Conservation (phyloP, 2,329 filamentous ascomycete genomes). For the Fusarium sp. region DNA sequence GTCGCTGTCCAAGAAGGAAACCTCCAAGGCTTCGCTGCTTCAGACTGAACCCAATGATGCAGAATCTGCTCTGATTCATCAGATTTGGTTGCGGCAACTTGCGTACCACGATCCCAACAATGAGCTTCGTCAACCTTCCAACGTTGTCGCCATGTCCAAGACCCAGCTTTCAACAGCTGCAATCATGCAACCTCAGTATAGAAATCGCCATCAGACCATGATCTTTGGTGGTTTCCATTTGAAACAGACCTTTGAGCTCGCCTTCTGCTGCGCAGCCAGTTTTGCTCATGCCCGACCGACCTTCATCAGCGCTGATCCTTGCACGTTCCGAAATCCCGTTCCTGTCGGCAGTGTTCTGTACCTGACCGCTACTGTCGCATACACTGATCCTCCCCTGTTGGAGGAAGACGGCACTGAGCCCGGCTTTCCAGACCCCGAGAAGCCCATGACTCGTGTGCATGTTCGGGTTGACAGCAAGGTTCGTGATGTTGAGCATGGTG, state of each 20-base stretch:
- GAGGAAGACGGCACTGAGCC: slow-evolving; percentile 44
- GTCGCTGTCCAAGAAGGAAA: slow-evolving; percentile 40
- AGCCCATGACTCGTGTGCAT: slow-evolving; percentile 43
- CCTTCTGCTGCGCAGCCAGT: slow-evolving; percentile 45
- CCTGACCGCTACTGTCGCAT: slow-evolving; percentile 42
- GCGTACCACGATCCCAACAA: slow-evolving; percentile 44
- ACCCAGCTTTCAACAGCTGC: slow-evolving; percentile 41
- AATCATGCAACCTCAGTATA: slow-evolving; percentile 46
- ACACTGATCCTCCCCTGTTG: slow-evolving; percentile 43
- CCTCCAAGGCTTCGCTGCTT: slow-evolving; percentile 37
- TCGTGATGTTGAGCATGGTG: slow-evolving; percentile 44
- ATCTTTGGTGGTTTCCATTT: slow-evolving; percentile 46
- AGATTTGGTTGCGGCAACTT: slow-evolving; percentile 44
- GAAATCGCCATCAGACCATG: slow-evolving; percentile 45
- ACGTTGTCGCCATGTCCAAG: slow-evolving; percentile 43
- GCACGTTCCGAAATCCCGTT: slow-evolving; percentile 45
- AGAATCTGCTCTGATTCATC: slow-evolving; percentile 44
- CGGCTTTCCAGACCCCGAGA: slow-evolving; percentile 24
- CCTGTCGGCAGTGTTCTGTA: slow-evolving; percentile 45
- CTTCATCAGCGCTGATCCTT: slow-evolving; percentile 45
- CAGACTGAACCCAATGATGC: slow-evolving; percentile 42
- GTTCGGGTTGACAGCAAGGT: slow-evolving; percentile 46
- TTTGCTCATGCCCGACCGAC: slow-evolving; percentile 46
- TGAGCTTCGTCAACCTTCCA: slow-evolving; percentile 36
- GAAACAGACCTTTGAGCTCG: slow-evolving; percentile 46